phyloP scores from a whole-genome alignment of 345 rosid species.

The Populus deltoides region DNA sequence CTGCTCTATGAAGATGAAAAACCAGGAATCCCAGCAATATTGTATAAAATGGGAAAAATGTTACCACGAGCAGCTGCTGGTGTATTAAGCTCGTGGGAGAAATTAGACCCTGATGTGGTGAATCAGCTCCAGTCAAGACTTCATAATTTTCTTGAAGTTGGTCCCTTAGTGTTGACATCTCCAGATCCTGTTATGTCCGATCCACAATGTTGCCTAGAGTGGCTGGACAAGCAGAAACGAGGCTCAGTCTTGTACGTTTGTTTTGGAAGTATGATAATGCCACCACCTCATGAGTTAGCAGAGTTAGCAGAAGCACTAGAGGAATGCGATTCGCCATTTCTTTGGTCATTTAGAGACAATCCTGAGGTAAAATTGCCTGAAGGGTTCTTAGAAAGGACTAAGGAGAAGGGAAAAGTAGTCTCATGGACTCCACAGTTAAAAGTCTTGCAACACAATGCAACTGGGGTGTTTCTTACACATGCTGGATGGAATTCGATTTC shows the following conservation, averaged over 20 bases:
- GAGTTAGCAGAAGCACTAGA: conserved; percentile 59
- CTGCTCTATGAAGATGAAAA: conserved; percentile 1
- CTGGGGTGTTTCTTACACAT: conserved; percentile 61
- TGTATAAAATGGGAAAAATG: conserved; percentile 37
- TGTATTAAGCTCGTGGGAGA: conserved; percentile 40
- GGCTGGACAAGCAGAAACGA: conserved; percentile 50
- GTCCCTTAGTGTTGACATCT: conserved; percentile 34
- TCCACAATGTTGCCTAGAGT: conserved; percentile 31
- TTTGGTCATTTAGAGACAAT: conserved; percentile 55
- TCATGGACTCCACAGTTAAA: conserved; percentile 61
- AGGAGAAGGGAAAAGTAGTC: conserved; percentile 41
- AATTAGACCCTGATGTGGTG: conserved; percentile 29
- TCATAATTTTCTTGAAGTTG: conserved; percentile 37
- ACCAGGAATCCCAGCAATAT: conserved; percentile 22
- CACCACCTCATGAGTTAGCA: conserved; percentile 26
- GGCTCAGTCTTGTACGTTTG: conserved; percentile 54
- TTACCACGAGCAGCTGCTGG: conserved; percentile 42
- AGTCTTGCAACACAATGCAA: conserved; percentile 41
- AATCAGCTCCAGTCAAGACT: conserved; percentile 30
- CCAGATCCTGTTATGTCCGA: conserved; percentile 15
- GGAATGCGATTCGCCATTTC: conserved; percentile 44
- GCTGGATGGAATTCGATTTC: conserved; percentile 68
- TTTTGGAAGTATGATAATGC: conserved; percentile 52
- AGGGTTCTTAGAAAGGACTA: conserved; percentile 41
- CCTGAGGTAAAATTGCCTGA: conserved; percentile 28